Conservation (phyloP, 1,139 yeast genomes). For the Blastobotrys proliferans region DNA sequence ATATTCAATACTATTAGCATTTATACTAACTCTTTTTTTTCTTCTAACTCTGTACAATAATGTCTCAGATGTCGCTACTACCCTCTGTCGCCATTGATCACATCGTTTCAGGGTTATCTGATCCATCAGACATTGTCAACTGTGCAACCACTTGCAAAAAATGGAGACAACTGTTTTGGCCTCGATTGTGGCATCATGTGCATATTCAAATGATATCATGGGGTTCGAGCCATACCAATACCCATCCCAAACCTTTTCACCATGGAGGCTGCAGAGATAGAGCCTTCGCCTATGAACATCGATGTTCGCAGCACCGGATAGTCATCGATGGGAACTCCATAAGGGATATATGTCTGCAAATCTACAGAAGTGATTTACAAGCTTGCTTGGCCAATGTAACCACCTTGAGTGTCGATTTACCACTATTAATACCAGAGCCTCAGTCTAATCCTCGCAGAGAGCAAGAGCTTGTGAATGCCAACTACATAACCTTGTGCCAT, state of each 20-base stretch:
- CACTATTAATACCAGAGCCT: constrained; percentile 8
- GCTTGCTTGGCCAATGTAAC: not conserved
- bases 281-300: not conserved
- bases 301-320: not conserved
- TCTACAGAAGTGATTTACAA: not conserved
- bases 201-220: not conserved
- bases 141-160: no score
- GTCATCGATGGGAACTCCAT: not conserved
- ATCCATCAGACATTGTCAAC: no score
- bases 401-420: not conserved
- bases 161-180: not conserved
- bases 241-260: not conserved
- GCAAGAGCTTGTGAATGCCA: not conserved
- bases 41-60: no score
- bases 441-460: not conserved
- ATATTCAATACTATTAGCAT: no score
- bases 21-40: no score
- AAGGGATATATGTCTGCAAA: not conserved
- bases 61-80: no score
- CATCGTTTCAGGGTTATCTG: no score
- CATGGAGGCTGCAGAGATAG: not conserved
- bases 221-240: not conserved
- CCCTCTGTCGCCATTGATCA: no score
- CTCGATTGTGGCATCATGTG: constrained; percentile 1
- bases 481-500: constrained; percentile 6